Conservation (phyloP, 768 basidiomycete species). For the Pleurotus tuoliensis region DNA sequence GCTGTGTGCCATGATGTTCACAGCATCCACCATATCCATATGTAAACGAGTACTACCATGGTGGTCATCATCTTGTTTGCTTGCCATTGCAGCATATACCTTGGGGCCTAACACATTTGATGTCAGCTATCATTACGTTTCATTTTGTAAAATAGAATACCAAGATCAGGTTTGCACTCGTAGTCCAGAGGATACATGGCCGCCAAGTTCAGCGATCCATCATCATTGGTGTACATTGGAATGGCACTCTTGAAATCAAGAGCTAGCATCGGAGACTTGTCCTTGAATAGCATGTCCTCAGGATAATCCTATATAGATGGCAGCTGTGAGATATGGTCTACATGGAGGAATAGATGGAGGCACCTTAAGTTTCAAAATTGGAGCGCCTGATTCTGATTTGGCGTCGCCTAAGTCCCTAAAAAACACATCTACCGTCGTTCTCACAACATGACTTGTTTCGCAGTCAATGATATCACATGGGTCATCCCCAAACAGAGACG, state of each 20-base stretch:
- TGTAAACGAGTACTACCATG: constrained; percentile 66
- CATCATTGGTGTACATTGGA: background rate
- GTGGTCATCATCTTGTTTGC: constrained; percentile 43
- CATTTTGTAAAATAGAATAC: background rate
- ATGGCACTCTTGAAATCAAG: background rate
- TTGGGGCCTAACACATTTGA: constrained; percentile 46
- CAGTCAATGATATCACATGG: no score
- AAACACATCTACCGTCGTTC: no score
- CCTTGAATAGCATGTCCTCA: no score
- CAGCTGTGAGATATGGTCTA: no score
- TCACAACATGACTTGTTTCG: no score
- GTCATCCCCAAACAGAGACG: no score
- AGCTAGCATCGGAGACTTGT: no score
- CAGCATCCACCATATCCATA: constrained; percentile 68
- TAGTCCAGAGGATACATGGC: background rate
- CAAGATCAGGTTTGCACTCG: background rate
- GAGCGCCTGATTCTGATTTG: no score
- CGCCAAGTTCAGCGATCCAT: background rate
- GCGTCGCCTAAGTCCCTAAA: no score
- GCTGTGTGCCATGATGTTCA: constrained; percentile 67
- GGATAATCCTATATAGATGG: no score
- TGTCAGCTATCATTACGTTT: background rate
- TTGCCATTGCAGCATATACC: constrained; percentile 68
- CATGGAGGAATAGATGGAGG: no score
- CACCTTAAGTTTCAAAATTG: no score